phyloP scores from a whole-genome alignment of 2,329 filamentous ascomycete species.

The Botrytis elliptica region DNA sequence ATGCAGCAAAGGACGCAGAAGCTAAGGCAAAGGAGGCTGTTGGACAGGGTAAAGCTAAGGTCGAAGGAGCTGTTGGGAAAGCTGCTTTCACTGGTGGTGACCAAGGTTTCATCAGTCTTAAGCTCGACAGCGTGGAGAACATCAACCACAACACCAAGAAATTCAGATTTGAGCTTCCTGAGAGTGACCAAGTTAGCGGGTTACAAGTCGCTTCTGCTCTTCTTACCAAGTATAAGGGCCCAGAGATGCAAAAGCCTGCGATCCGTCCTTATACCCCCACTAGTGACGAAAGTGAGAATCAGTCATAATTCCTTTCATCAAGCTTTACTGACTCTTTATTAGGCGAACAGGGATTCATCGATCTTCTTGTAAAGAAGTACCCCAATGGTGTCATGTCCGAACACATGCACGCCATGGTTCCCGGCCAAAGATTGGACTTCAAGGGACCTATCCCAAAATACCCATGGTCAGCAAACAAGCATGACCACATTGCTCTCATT shows the following conservation, averaged over 20 bases:
- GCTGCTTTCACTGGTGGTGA: constrained; percentile 75
- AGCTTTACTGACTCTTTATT: constrained; percentile 25
- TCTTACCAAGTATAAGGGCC: constrained; percentile 86
- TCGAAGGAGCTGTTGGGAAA: constrained; percentile 41
- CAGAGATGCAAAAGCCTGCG: constrained; percentile 79
- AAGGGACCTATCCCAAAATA: constrained; percentile 98
- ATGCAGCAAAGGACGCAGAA: constrained; percentile 57
- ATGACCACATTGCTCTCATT: constrained; percentile 80
- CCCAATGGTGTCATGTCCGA: constrained; percentile 86
- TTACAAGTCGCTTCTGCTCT: constrained; percentile 80
- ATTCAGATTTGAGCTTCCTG: constrained; percentile 82
- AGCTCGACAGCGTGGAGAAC: constrained; percentile 72
- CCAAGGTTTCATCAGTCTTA: constrained; percentile 82
- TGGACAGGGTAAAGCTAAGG: constrained; percentile 30
- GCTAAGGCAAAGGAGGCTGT: constrained; percentile 49
- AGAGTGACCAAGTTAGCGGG: constrained; percentile 80
- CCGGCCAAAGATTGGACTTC: constrained; percentile 81
- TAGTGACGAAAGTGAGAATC: constrained; percentile 71
- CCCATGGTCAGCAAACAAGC: constrained; percentile 85
- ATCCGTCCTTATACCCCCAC: constrained; percentile 91
- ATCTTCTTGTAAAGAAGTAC: constrained; percentile 91
- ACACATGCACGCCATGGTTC: constrained; percentile 79
- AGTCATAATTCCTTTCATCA: neutral
- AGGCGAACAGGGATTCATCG: constrained; percentile 77
- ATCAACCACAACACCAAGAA: constrained; percentile 96